Evolutionary conservation across 1,139 yeast genomes (phyloP), one percentile per base, ranked within the genome.

Genomic region (Blastobotrys petasosporus): DNA sequence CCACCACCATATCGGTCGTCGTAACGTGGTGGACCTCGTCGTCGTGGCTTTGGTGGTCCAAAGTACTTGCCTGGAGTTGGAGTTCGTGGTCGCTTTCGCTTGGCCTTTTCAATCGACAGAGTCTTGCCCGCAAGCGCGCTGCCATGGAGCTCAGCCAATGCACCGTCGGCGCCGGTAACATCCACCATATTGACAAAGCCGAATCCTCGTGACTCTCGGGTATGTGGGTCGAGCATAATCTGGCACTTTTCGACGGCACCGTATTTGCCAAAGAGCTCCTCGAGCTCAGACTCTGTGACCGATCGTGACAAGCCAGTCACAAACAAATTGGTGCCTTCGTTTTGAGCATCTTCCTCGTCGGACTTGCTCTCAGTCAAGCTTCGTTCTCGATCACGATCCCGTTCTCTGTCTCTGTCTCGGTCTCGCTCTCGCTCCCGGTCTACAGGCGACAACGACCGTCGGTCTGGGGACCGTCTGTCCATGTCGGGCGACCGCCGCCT

Each of bases 21-120:
- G n/a, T 52, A 50, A 35, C 52, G 39, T 9, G 49, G 50, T 29
- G 58, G 54, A 20, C 52, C 54, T 28, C 52, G 47, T 17, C 59
- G 54, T 41, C 59, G 55, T 23, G 57, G 54, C 55, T 62, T 66
- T 35, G 67, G 64, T n/a, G 71, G 68, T 2, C 71, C 71, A 50
- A 60, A 64, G 54, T 67, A 67, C 53, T 61, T 63, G 37, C 71
- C 71, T n/a, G 71, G 71, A 3, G 71, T 67, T 20, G 71, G 71
- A 13, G 70, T 64, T 37, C 69, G 60, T 34, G 71, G 68, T 35
- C 70, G 56, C 52, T 62, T 60, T 40, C 71, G 63, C 48, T 62
- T 62, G 34, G 71, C 71, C 49, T 58, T 58, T 45, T 67, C 70
- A 35, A 66, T 59, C 28, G 62, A 54, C 37, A 66, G 54, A 13